These are phyloP conservation scores for Torrubiellomyces zombiae DNA, from an alignment of 2,329 filamentous ascomycete species.

Conservation along the genomic window DNA sequence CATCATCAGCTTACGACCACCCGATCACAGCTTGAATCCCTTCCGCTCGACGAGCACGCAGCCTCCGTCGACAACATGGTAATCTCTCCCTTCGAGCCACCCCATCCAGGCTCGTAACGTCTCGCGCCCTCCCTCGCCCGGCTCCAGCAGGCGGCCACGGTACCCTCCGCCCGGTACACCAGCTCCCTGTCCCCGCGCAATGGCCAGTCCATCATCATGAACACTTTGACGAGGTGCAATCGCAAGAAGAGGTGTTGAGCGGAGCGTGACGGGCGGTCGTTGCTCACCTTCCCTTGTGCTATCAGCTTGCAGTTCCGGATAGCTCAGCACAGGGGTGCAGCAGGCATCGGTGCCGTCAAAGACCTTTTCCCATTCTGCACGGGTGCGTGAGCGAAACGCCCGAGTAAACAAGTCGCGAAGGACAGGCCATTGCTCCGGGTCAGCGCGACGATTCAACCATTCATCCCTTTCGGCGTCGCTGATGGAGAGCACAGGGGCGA, in stretches of 20 bases:
- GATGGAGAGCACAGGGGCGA: no score
- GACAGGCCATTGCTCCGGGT: conserved; percentile 50
- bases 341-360: conserved; percentile 91
- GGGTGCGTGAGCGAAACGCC: conserved; percentile 52
- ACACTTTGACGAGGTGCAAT: conserved; percentile 29
- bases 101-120: conserved; percentile 57
- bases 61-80: conserved; percentile 45
- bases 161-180: conserved; percentile 56
- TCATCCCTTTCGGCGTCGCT: conserved; percentile 33
- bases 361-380: conserved; percentile 65
- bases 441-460: conserved; percentile 36
- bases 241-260: conserved; percentile 50
- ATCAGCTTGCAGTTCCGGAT: conserved; percentile 47
- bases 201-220: conserved; percentile 12
- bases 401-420: conserved; percentile 43
- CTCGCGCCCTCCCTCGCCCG: conserved; percentile 58
- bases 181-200: conserved; percentile 42
- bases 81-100: conserved; percentile 58
- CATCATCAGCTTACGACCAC: no score
- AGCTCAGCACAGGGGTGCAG: conserved; percentile 71
- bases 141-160: conserved; percentile 35
- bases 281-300: conserved; percentile 46
- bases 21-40: conserved; percentile 16
- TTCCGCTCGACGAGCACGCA: conserved; percentile 30
- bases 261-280: conserved; percentile 52